Evolutionary conservation across 2,329 filamentous ascomycete species (phyloP), one percentile per base, ranked within the genome.

Genomic region (Talaromyces islandicus): DNA sequence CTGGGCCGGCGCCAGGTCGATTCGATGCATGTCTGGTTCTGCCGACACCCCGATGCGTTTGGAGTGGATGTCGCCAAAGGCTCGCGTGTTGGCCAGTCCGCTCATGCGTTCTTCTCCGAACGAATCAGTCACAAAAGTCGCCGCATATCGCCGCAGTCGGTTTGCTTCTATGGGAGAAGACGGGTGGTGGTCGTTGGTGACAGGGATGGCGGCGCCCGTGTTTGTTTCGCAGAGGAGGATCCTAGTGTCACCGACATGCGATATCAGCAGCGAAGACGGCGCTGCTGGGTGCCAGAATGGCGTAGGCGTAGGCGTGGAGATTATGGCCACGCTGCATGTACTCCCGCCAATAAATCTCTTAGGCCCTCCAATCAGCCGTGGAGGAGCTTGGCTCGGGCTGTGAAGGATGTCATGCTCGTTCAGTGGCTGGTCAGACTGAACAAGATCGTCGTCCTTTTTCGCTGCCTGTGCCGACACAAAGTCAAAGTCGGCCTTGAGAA

Each of bases 41-140:
- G 94, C 94, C 4, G 89, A 92, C 12, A 99, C 93, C 29, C 94
- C 94, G 57, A 97, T 88, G 57, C 93, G 89, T 77, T 99, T 99
- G 60, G 87, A 90, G 35, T 84, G 84, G 77, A 97, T 91, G 77
- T 99, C 94, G 27, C 94, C 94, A 71, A 99, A 97, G 4, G 94
- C 84, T 30, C 94, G 89, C 32, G 91, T 95, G 77, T 99, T 99
- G 66, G 94, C 94, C 0, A 99, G 83, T 0, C 94, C 93, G 14
- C 88, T 88, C 74, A 99, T 94, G 66, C 94, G 91, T 76, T 97
- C 92, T 77, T 99, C 94, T 70, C 94, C 94, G 73, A 99, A 99
- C 35, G 91, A 95, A 76, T 99, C 94, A 0, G 93, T 94, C 19
- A 96, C 88, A 71, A 97, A 93, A 2, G 88, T 88, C 30, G 89